Evolutionary conservation across 768 basidiomycete species (phyloP).

Genomic region (Rhodotorula babjevae): DNA sequence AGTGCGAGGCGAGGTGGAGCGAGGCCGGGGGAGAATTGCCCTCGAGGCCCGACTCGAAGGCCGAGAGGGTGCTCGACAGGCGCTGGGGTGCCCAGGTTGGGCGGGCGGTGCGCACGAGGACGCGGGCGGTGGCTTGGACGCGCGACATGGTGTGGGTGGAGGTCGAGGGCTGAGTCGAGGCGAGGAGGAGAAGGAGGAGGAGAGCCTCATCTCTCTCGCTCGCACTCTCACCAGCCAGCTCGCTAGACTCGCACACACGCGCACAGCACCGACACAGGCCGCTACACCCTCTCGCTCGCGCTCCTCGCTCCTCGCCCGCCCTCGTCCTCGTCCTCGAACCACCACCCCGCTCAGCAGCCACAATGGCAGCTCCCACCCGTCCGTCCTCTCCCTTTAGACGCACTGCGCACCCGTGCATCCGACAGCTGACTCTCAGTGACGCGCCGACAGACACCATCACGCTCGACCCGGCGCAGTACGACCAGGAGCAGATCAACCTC

Average conservation of each 20-base stretch:
- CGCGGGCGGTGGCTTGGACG: neutral
- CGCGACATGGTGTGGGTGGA: neutral
- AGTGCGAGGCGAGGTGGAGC: neutral
- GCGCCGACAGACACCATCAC: constrained; percentile 30
- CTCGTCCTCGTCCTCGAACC: neutral
- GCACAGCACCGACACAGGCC: neutral
- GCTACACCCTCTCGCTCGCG: too few relatives aligned
- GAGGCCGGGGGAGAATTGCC: neutral
- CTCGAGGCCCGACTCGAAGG: neutral
- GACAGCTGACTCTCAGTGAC: neutral
- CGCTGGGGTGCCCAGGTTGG: neutral
- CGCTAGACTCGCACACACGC: neutral
- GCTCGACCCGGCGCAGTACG: constrained; percentile 75
- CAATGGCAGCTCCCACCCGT: constrained; percentile 4
- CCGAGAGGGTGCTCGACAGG: neutral
- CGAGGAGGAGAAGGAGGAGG: neutral
- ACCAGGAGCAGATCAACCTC: constrained; percentile 82
- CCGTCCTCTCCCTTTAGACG: neutral
- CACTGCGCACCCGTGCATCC: neutral
- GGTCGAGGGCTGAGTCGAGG: neutral
- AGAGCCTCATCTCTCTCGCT: neutral
- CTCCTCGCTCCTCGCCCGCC: too few relatives aligned
- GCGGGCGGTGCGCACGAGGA: neutral
- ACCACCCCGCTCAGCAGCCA: too few relatives aligned
- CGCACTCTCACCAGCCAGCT: neutral